Percentiles rank a stretch among this genome's conserved stretches.
These are phyloP conservation scores for Lactifluus hygrophoroides DNA, from an alignment of 768 basidiomycete genomes.

Conservation along the genomic window DNA sequence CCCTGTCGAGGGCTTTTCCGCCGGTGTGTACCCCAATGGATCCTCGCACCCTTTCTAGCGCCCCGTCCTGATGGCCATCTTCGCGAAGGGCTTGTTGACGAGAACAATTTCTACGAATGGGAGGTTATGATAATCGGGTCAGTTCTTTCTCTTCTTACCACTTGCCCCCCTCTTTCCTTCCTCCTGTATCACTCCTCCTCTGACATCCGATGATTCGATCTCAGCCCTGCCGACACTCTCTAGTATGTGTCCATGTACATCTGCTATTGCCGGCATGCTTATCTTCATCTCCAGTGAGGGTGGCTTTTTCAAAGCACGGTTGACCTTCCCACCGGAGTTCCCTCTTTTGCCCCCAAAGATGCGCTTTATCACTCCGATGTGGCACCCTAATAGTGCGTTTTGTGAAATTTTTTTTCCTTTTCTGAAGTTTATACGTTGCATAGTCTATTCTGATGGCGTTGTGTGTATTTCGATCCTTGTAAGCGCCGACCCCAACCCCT, in stretches of 20 bases:
- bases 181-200: neutral
- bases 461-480: slow-evolving; percentile 97
- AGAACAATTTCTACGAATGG: slow-evolving; percentile 94
- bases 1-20: slow-evolving; percentile 95
- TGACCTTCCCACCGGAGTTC: slow-evolving; percentile 86
- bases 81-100: slow-evolving; percentile 78
- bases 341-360: slow-evolving; percentile 92
- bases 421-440: neutral
- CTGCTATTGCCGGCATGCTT: neutral
- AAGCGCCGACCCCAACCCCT: slow-evolving; percentile 22
- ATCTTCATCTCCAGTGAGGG: slow-evolving; percentile 63
- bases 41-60: slow-evolving; percentile 21
- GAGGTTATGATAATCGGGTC: slow-evolving; percentile 92
- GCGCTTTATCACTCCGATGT: slow-evolving; percentile 91
- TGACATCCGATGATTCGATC: slow-evolving; percentile 22
- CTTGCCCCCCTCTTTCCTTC: neutral
- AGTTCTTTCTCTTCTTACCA: slow-evolving; percentile 21
- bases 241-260: slow-evolving; percentile 50
- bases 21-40: slow-evolving; percentile 45
- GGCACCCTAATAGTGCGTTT: slow-evolving; percentile 91
- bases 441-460: slow-evolving; percentile 87
- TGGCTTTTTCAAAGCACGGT: slow-evolving; percentile 86
- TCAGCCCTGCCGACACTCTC: slow-evolving; percentile 83
- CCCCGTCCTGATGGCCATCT: slow-evolving; percentile 27
- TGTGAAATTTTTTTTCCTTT: neutral